These are phyloP conservation scores for Lactifluus rugatus DNA, from an alignment of 768 basidiomycete genomes.

Conservation along the genomic window DNA sequence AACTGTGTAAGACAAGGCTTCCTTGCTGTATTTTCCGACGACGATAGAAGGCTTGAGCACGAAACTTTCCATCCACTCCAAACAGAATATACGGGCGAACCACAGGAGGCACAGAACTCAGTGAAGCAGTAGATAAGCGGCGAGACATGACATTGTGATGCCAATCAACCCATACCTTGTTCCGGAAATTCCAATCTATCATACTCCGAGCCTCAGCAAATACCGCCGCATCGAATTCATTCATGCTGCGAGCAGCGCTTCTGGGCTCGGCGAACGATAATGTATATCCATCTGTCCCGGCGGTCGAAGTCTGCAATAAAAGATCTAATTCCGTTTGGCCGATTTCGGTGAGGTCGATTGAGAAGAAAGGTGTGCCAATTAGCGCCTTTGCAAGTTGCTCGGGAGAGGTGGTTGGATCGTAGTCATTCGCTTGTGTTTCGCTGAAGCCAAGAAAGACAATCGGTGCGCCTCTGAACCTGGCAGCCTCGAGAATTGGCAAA, in stretches of 20 bases:
- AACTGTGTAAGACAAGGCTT: slow-evolving; percentile 69
- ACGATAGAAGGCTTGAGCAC: slow-evolving; percentile 67
- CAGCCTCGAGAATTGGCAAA: slow-evolving; percentile 38
- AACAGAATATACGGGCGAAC: slow-evolving; percentile 65
- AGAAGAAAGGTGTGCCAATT: slow-evolving; percentile 78
- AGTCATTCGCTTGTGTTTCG: slow-evolving; percentile 38
- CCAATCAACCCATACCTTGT: slow-evolving; percentile 45
- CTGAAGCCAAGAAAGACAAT: slow-evolving; percentile 76
- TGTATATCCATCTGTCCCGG: slow-evolving; percentile 29
- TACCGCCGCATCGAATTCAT: slow-evolving; percentile 57
- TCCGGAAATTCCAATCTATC: slow-evolving; percentile 89
- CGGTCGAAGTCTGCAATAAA: slow-evolving; percentile 32
- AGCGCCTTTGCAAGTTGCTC: slow-evolving; percentile 47
- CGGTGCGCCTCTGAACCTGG: slow-evolving; percentile 46
- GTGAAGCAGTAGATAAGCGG: not conserved
- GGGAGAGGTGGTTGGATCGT: slow-evolving; percentile 47
- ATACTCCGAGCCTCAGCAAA: slow-evolving; percentile 73
- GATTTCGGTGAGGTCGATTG: slow-evolving; percentile 59
- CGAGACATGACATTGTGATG: not conserved
- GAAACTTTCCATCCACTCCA: slow-evolving; percentile 97
- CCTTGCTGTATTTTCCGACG: slow-evolving; percentile 52
- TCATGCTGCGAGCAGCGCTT: slow-evolving; percentile 44
- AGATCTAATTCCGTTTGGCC: slow-evolving; percentile 36
- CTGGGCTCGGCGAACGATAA: slow-evolving; percentile 62
- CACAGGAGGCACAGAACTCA: slow-evolving; percentile 87